These are phyloP conservation scores for Juglanconis oblonga DNA, from an alignment of 2,329 filamentous ascomycete genomes.

Conservation along the genomic window DNA sequence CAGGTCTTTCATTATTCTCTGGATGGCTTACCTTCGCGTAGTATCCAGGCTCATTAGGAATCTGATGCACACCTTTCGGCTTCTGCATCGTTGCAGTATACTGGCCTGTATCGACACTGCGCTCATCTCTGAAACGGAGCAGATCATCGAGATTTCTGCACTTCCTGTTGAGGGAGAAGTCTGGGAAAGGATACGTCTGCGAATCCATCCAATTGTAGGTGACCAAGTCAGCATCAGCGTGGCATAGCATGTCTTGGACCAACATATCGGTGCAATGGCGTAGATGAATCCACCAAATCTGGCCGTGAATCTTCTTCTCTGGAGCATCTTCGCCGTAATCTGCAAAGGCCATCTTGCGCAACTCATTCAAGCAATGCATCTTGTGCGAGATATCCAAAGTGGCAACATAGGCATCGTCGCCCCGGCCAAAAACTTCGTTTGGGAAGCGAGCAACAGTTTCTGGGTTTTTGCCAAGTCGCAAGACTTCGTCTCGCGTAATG, in stretches of 20 bases:
- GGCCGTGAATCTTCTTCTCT: not conserved
- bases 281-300: not conserved
- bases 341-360: conserved; percentile 27
- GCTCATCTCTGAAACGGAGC: not conserved
- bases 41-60: not conserved
- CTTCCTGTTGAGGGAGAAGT: not conserved
- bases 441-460: conserved; percentile 24
- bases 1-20: too few species aligned
- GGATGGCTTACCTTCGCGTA: not conserved
- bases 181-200: not conserved
- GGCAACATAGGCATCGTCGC: conserved; percentile 31
- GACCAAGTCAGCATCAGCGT: not conserved
- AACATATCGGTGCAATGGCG: not conserved
- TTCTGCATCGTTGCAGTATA: not conserved
- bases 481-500: not conserved
- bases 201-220: not conserved
- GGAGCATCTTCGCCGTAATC: conserved; percentile 21
- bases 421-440: conserved; percentile 29
- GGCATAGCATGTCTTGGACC: not conserved
- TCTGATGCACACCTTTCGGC: not conserved
- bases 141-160: not conserved
- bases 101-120: not conserved
- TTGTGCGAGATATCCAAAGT: conserved; percentile 31
- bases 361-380: conserved; percentile 31
- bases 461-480: conserved; percentile 28